Base-by-base conservation (phyloP, 2,329 filamentous ascomycete genomes). In the Penicillium polonicum region DNA sequence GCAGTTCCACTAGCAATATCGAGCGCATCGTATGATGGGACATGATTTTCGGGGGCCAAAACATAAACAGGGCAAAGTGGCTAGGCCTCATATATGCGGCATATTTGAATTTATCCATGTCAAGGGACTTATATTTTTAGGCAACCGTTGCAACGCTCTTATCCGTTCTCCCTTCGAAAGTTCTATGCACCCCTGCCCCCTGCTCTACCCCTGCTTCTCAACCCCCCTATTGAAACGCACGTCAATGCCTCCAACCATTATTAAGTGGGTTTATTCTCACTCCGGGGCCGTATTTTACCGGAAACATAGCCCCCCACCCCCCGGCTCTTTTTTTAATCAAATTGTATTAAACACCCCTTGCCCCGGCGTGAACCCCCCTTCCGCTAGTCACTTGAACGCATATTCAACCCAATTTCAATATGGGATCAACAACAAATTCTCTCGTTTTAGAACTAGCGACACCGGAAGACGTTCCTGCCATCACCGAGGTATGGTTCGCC, bases 401-500 rank as follows among this genome's bases (percentile, higher is more conserved):
- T 31, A 31, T 12, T 5, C 43, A 33, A 13, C 0, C 43, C 10
- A 21, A 45, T 45, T 45, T 4, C 6, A 6, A 15, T 15, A 45
- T 45, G 43, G 43, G 6, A 21, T 21, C 43, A 21, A 2, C 27
- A 31, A 8, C 27, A 3, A 36, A 46, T 19, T 13, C 50, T 58
- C 15, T 31, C 27, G 8, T 46, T 7, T 36, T 66, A 19, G 55
- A 67, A 29, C 58, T 46, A 17, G 60, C 59, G 4, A 66, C 68
- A 0, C 13, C 58, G 10, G 61, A 67, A 2, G 70, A 72, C 35
- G 48, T 68, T 41, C 60, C 63, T 4, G 54, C 59, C 21, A 58
- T 71, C 7, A 64, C 59, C 1, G 58, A 65, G 4, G 38, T 71
- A 23, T 71, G 65, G 65, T 70, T 64, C 52, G 57, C 53, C 5